phyloP scores from a whole-genome alignment of 2,329 filamentous ascomycete species.

The Aureobasidium pullulans region DNA sequence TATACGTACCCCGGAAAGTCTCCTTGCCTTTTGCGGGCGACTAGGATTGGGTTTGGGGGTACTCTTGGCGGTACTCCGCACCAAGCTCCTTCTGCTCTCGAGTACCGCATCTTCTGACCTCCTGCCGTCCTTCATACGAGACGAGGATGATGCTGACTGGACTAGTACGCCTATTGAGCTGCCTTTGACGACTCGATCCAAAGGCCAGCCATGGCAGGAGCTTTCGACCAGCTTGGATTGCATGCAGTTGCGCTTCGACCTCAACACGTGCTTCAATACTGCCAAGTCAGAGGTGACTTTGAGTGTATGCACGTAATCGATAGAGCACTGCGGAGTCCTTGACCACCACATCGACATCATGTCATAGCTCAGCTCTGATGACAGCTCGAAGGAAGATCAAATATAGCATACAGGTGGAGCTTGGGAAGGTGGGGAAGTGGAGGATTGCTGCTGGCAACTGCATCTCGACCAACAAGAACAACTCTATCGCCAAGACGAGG shows the following conservation, averaged over 20 bases:
- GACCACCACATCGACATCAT: background rate
- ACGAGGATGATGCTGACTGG: too few species aligned
- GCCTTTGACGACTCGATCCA: too few species aligned
- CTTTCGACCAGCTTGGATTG: too few species aligned
- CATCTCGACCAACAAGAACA: background rate
- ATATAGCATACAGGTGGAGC: background rate
- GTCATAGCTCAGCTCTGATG: background rate
- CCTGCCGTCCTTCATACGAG: background rate
- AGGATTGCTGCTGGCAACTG: background rate
- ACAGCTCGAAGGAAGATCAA: background rate
- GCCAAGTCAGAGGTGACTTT: background rate
- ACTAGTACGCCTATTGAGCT: too few species aligned
- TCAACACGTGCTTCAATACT: background rate
- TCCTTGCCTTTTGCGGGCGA: background rate
- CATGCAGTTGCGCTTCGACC: background rate
- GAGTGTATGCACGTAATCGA: conserved; percentile 1
- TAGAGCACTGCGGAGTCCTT: background rate
- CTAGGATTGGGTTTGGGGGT: background rate
- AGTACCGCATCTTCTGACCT: background rate
- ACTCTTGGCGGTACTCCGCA: background rate
- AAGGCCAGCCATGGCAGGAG: background rate
- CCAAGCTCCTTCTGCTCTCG: background rate
- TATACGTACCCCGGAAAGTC: background rate
- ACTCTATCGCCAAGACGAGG: background rate
- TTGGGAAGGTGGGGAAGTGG: background rate